Evolutionary conservation across 257 asterid species (phyloP).

Genomic region (Petrea volubilis): DNA sequence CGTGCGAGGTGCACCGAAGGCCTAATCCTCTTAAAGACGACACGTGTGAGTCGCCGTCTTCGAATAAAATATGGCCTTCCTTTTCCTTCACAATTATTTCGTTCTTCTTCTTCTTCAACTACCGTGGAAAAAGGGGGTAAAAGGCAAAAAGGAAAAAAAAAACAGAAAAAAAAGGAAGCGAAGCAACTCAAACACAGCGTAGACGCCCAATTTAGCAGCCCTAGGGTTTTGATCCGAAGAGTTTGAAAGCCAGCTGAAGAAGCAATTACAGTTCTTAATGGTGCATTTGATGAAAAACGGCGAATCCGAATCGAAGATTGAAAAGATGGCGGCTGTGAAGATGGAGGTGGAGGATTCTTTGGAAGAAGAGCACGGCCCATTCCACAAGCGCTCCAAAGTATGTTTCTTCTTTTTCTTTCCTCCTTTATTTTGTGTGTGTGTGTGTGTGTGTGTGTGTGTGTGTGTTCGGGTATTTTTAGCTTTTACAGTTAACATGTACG

Average conservation of each 20-base stretch:
- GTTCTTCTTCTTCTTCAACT: not conserved
- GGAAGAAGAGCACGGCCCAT: constrained; percentile 53
- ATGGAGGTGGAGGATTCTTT: constrained; percentile 51
- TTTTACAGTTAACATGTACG: not conserved
- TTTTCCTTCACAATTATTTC: constrained; percentile 10
- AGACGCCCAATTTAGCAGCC: not conserved
- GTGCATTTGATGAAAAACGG: constrained; percentile 54
- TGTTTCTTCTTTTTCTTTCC: not conserved
- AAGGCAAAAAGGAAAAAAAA: no score
- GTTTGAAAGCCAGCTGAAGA: not conserved
- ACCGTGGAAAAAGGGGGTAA: not conserved
- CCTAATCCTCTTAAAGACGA: constrained; percentile 24
- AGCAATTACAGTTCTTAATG: constrained; percentile 20
- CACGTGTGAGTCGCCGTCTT: constrained; percentile 54
- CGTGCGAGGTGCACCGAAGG: constrained; percentile 21
- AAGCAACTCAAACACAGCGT: not conserved
- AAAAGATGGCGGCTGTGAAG: constrained; percentile 43
- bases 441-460: not conserved
- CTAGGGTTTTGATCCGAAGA: constrained; percentile 28
- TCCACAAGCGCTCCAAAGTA: constrained; percentile 54
- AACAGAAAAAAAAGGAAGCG: not conserved
- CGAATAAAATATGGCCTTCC: constrained; percentile 25
- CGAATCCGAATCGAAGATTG: constrained; percentile 41
- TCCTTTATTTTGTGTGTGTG: not conserved
- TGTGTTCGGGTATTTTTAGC: not conserved